Base-by-base conservation (phyloP, 768 basidiomycete species). In the Candolleomyces eurysporus region DNA sequence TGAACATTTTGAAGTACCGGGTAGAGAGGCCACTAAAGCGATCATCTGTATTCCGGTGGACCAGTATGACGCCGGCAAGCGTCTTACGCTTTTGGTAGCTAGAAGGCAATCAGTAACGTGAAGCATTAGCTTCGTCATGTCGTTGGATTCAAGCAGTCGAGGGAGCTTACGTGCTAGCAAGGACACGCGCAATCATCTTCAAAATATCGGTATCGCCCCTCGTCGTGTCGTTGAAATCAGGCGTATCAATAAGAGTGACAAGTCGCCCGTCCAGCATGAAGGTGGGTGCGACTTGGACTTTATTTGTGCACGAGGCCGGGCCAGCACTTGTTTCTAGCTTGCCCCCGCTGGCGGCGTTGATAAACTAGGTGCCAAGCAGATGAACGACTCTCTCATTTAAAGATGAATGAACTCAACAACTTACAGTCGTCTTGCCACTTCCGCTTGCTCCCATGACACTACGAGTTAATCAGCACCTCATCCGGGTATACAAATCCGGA, bases 151-250 rank as follows among this genome's bases (percentile, higher is more conserved):
- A 26, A 26, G 26, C 26, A 4, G 22, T 19, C 49, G 43, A n/a
- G 14, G 14, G 10, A 42, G 58, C 75, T 60, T 62, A 78, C 77
- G 73, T 65, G 14, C 67, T 67, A 5, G 73, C 66, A 45, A 80
- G 68, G 61, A 74, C 77, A 50, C 78, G 61, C 0, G 83, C 79
- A 30, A 84, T 84, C 76, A 82, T 77, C 48, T 74, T 78, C 43
- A 84, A 69, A 14, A 85, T 70, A 13, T 80, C 80, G 0, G 78
- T 74, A 56, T 84, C 84, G 50, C 75, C 79, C 52, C 72, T 74
- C 3, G 69, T 74, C 3, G 83, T 81, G 65, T 86, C 84, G 62
- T 85, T 84, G 59, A 86, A 86, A 5, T 85, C 85, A 0, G 85
- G 85, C 0, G 85, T 87, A 63, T 87, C 86, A 49, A 87, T 78